Conservation (phyloP, 768 basidiomycete genomes). For the Heimioporus sp. region DNA sequence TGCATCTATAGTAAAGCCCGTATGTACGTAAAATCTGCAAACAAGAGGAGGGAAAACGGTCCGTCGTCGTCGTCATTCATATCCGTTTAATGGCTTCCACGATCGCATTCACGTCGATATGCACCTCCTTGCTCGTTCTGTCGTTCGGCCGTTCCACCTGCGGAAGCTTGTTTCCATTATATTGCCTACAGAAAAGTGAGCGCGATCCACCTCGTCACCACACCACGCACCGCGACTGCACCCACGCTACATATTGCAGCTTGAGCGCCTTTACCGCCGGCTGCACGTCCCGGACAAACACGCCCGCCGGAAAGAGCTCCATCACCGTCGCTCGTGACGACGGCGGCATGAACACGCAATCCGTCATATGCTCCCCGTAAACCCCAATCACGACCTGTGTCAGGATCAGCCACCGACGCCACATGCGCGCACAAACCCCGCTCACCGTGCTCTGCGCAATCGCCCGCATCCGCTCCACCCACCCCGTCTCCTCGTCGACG, state of each 20-base stretch:
- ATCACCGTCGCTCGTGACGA: constrained; percentile 60
- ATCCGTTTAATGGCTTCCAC: constrained; percentile 34
- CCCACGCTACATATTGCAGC: constrained; percentile 61
- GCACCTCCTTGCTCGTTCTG: constrained; percentile 24
- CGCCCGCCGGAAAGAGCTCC: constrained; percentile 73
- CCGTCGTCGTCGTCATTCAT: no score
- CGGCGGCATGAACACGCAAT: constrained; percentile 68
- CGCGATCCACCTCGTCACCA: not conserved
- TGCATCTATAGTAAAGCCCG: no score
- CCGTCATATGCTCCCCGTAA: constrained; percentile 59
- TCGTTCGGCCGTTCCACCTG: constrained; percentile 25
- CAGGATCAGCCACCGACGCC: not conserved
- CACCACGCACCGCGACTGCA: constrained; percentile 35
- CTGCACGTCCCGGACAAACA: constrained; percentile 63
- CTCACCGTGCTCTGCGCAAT: constrained; percentile 69
- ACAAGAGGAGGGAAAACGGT: no score
- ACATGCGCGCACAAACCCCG: not conserved
- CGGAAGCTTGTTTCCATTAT: constrained; percentile 35
- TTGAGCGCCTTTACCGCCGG: constrained; percentile 52
- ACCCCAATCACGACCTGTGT: constrained; percentile 59
- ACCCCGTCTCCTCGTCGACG: constrained; percentile 49
- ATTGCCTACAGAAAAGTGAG: constrained; percentile 30
- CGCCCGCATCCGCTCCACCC: constrained; percentile 63
- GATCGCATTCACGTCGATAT: constrained; percentile 42
- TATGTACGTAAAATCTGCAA: no score